Base-by-base conservation (phyloP, 257 asterid genomes). In the Solanum lycopersicoides region DNA sequence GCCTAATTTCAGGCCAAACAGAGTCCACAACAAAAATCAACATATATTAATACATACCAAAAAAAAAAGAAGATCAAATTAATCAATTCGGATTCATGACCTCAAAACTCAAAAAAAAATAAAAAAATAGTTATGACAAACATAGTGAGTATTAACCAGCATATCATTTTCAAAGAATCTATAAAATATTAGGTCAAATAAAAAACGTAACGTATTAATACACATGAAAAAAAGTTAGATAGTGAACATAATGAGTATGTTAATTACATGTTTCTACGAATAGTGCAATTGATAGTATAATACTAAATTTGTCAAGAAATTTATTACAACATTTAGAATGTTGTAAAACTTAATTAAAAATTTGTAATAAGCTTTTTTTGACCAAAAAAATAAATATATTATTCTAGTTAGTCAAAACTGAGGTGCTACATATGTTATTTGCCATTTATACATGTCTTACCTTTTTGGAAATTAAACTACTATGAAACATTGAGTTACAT, bases 191-290 rank as follows among this genome's bases (percentile, higher is more conserved):
- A 65, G 0, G 72, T 5, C 18, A n/a, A 65, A 0, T 0, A 25
- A 0, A 25, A 12, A 10, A 5, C 3, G 0, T 18, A 12, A 65
- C n/a, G 0, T 65, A 25, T 0, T n/a, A 25, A 11, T n/a, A 63
- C 16, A n/a, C 34, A 65, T 11, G 9, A 2, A 63, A 65, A 9
- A n/a, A 63, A 0, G 10, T 12, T n/a, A 65, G 13, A 65, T 66
- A 13, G 20, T 20, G 9, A 21, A 66, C 10, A 13, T 0, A 1
- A 65, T 66, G 20, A 28, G 12, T 28, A 66, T 12, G 4, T 13
- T 15, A 15, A 50, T 66, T 12, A 12, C 32, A 12, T 66, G 16
- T 66, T 60, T 66, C 73, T 5, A 66, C 35, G 4, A 66, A 66
- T 66, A 37, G 20, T 66, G 74, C 11, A 8, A 28, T 68, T 68